phyloP scores from a whole-genome alignment of 768 basidiomycete genomes.

The Sarcodon sp. region DNA sequence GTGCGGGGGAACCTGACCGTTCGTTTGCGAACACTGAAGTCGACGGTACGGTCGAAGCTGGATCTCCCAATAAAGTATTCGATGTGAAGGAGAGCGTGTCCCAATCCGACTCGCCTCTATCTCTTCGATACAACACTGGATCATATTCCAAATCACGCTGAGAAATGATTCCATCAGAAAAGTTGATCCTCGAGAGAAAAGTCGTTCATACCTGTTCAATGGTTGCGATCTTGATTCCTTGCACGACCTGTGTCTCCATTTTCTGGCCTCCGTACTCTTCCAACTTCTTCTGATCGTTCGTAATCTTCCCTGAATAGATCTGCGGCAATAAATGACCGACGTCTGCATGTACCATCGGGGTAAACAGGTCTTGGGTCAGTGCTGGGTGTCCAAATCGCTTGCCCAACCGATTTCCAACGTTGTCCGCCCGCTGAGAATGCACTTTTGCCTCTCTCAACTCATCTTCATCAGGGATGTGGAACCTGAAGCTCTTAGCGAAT shows the following conservation, averaged over 20 bases:
- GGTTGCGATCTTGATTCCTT: conserved; percentile 75
- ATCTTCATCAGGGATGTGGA: conserved; percentile 71
- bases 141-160: conserved; percentile 73
- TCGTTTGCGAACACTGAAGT: conserved; percentile 23
- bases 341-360: conserved; percentile 77
- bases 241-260: conserved; percentile 61
- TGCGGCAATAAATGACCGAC: conserved; percentile 71
- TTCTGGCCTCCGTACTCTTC: conserved; percentile 70
- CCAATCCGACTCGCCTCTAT: conserved; percentile 83
- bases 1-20: conserved; percentile 25
- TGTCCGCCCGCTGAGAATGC: conserved; percentile 68
- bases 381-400: conserved; percentile 95
- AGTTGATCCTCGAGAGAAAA: neutral
- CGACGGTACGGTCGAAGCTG: conserved; percentile 25
- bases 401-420: conserved; percentile 60
- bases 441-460: conserved; percentile 68
- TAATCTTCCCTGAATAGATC: conserved; percentile 67
- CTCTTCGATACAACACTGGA: conserved; percentile 63
- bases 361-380: conserved; percentile 75
- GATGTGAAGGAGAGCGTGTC: conserved; percentile 68
- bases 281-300: conserved; percentile 47
- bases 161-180: neutral
- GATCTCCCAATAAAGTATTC: conserved; percentile 36
- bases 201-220: conserved; percentile 46
- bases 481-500: conserved; percentile 60